Conservation (phyloP, 108 stramenopile genomes). For the Pseudonitzschia delicatissima region DNA sequence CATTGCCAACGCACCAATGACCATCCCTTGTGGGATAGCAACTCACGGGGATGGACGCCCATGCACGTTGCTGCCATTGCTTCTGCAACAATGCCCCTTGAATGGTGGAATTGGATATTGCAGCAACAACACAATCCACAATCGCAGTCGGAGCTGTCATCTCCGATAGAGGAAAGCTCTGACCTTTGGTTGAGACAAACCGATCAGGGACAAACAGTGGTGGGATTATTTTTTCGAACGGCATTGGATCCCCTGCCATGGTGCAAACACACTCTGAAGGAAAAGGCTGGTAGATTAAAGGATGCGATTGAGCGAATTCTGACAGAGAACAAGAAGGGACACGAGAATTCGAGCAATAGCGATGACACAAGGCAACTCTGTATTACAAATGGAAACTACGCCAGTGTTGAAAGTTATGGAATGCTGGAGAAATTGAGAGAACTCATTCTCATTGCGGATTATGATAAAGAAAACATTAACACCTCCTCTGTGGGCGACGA, state of each 20-base stretch:
- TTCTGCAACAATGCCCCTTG: not conserved
- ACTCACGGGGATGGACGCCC: not conserved
- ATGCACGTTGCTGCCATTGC: not conserved
- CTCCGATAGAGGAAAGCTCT: not conserved
- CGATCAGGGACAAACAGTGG: slow-evolving; percentile 20
- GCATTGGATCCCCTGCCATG: slow-evolving; percentile 22
- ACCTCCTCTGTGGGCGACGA: not conserved
- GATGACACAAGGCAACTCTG: too few species aligned
- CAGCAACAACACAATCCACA: not conserved
- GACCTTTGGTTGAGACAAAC: not conserved
- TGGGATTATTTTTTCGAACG: slow-evolving; percentile 23
- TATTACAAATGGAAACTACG: too few species aligned
- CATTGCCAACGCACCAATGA: not conserved
- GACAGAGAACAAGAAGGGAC: not conserved
- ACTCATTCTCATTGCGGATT: not conserved
- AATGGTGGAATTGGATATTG: slow-evolving; percentile 18
- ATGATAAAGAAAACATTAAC: not conserved
- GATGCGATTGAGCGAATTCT: slow-evolving; percentile 2
- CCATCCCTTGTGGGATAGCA: not conserved
- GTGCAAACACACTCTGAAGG: slow-evolving; percentile 5
- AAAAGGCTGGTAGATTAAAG: not conserved
- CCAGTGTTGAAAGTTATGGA: too few species aligned
- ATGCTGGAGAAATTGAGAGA: not conserved
- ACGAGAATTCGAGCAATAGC: too few species aligned
- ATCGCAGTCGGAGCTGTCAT: not conserved